Evolutionary conservation across 768 basidiomycete species (phyloP), one percentile per base, ranked within the genome.

Genomic region (Xerocomus spinulosus): DNA sequence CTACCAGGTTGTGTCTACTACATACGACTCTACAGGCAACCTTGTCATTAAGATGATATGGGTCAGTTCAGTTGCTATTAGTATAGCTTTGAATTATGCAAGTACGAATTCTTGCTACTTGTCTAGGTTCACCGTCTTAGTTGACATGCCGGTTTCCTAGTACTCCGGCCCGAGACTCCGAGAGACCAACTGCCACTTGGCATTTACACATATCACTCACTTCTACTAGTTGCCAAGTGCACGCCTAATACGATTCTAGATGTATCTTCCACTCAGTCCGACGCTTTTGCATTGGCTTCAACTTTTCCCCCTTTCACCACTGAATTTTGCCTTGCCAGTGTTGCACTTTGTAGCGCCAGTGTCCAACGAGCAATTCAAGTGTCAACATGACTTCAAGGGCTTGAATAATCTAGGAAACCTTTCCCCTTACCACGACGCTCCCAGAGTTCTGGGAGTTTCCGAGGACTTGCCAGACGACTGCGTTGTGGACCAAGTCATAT

Each of bases 401-500:
- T n/a, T 48, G 17, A 40, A 54, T 29, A 52, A 53, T 21, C 58
- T 71, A 15, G 69, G 66, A 23, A 70, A 62, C 43, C 51, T 70
- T 35, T 61, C 66, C 9, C 68, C 70, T 5, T 71, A 72, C 49
- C 59, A 57, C 26, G 56, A 58, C 45, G 62, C 60, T 12, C 60
- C 62, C 18, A 55, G 60, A 12, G 55, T 59, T 17, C 40, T 39
- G 21, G 69, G 65, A 23, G 48, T 68, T 36, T 48, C 53, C 34
- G 55, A 47, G 24, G 47, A 60, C 28, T 59, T 71, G 17, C 68
- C 70, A 20, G 55, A 40, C 32, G 70, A 70, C 51, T 70, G 69
- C 44, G 54, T 43, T 42, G 65, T 71, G 32, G 64, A 68, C 36
- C 69, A 70, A 55, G 67, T 70, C 45, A 61, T 68, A 57, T 51